Conservation (phyloP, 179 eudicot genomes). For the Patellifolia procumbens region DNA sequence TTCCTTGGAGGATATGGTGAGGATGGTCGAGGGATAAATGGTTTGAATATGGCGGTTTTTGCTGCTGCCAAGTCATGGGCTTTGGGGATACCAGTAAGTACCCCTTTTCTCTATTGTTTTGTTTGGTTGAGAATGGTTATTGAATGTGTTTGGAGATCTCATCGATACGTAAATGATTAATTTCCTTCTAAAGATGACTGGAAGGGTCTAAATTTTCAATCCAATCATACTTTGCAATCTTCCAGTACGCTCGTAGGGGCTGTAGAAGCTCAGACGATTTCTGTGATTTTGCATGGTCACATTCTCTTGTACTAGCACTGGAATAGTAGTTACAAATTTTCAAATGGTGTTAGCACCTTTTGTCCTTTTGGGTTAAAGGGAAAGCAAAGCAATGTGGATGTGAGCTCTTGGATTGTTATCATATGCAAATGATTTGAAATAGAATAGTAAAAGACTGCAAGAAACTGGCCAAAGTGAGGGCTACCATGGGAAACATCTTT, state of each 20-base stretch:
- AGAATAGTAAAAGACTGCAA: too few relatives aligned
- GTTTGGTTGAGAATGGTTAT: neutral
- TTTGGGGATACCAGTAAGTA: conserved; percentile 80
- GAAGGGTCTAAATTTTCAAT: neutral
- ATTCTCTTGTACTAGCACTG: neutral
- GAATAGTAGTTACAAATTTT: neutral
- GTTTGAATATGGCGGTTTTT: conserved; percentile 60
- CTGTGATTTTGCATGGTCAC: neutral
- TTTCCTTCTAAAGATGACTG: neutral
- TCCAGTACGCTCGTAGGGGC: neutral
- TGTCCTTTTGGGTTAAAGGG: too few relatives aligned
- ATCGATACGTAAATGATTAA: neutral
- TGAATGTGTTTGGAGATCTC: conserved; percentile 9
- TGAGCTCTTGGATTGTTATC: too few relatives aligned
- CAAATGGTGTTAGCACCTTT: neutral
- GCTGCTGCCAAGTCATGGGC: conserved; percentile 94
- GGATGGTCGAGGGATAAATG: conserved; percentile 90
- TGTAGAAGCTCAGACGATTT: neutral
- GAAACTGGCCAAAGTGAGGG: too few relatives aligned
- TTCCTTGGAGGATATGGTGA: conserved; percentile 88
- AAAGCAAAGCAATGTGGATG: too few relatives aligned
- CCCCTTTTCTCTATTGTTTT: neutral
- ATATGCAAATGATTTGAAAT: too few relatives aligned
- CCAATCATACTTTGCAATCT: neutral
- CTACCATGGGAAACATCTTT: too few relatives aligned